Evolutionary conservation across 2,329 filamentous ascomycete genomes (phyloP), one percentile per base, ranked within the genome.

Genomic region (Nectriaceae sp.): DNA sequence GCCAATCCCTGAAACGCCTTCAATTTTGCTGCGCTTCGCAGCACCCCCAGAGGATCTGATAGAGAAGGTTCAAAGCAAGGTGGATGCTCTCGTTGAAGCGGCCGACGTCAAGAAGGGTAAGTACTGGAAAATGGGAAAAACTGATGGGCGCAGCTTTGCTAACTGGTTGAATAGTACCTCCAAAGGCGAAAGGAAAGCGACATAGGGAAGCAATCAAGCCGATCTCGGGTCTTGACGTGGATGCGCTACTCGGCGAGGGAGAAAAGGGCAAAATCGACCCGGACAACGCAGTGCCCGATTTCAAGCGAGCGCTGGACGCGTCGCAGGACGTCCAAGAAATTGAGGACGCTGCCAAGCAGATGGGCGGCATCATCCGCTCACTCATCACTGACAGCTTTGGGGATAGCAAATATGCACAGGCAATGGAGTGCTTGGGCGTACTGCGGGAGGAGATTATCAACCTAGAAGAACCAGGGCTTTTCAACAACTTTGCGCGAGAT

Each of bases 161-260:
- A 47, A 68, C n/a, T 47, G 24, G 16, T 41, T 35, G 21, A 21
- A 1, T 59, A 87, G 90, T 96, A 1, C 89, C 90, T 6, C 85
- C 87, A 1, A 94, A 91, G 67, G 80, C 79, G 35, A 90, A 90
- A 67, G 86, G 88, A 29, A 86, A 84, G 52, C 87, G 87, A 62
- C 77, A 79, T 38, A 82, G 83, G 56, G 85, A 95, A 22, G 71
- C 79, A 1, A 80, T 87, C 49, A 93, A 93, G 60, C 94, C 94
- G 0, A 81, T 96, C 8, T 97, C 93, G 0, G 92, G 92, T 18
- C 84, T 99, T 35, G 89, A 97, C 60, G 80, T 97, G 33, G 88
- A 92, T 50, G 84, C 84, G 4, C 81, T 97, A 3, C 83, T 97
- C n/a, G 79, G 80, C 39, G 81, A 77, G 40, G 72, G 71, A 21